Evolutionary conservation across 2,329 filamentous ascomycete genomes (phyloP).

Genomic region (Neonectria magnoliae): DNA sequence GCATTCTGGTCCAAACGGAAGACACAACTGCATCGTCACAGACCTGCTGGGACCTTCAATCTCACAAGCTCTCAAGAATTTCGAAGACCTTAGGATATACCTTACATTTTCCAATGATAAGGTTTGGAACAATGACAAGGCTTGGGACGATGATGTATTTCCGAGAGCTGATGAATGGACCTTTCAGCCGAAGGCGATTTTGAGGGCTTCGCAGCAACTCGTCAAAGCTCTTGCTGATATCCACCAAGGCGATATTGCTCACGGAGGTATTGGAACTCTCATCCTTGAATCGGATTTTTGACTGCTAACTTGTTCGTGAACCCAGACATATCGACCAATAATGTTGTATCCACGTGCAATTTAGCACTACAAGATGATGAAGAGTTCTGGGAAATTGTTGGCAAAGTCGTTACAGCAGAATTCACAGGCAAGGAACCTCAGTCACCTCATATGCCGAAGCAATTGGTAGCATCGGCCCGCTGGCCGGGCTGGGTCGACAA

Average conservation of each 20-base stretch:
- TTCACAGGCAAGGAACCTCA: background rate
- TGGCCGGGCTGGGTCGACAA: constrained; percentile 1
- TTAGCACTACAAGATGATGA: background rate
- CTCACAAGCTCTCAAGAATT: background rate
- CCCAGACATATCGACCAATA: constrained; percentile 20
- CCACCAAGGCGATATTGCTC: constrained; percentile 8
- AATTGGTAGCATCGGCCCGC: background rate
- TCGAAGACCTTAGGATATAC: background rate
- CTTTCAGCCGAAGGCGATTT: constrained; percentile 14
- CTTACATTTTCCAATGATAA: background rate
- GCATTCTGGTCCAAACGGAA: constrained; percentile 20
- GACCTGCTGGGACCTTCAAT: constrained; percentile 19
- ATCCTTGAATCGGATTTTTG: too few relatives aligned
- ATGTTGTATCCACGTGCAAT: constrained; percentile 18
- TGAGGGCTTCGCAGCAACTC: constrained; percentile 17
- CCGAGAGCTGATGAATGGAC: background rate
- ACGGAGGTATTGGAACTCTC: constrained; percentile 20
- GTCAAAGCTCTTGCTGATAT: constrained; percentile 11
- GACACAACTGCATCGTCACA: constrained; percentile 23
- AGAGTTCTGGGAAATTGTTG: background rate
- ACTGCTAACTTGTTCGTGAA: background rate
- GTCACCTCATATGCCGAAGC: background rate
- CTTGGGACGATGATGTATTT: background rate
- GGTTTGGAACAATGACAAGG: background rate
- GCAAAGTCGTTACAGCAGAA: background rate